These are phyloP conservation scores for Gossypioides kirkii DNA, from an alignment of 345 rosid species.

Conservation along the genomic window DNA sequence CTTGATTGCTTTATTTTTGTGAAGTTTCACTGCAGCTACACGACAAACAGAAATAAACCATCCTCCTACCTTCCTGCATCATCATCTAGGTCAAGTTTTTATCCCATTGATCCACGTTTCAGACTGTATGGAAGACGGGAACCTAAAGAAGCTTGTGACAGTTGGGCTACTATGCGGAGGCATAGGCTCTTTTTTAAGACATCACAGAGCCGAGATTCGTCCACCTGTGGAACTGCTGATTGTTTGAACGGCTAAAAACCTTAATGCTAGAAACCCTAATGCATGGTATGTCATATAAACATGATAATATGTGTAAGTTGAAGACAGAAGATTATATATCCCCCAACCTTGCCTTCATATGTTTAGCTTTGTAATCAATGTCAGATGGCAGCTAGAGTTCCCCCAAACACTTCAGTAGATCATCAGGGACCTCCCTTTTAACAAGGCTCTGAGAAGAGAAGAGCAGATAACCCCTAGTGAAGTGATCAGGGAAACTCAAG, in stretches of 20 bases:
- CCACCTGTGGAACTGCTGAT: neutral
- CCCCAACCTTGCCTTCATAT: neutral
- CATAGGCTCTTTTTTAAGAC: neutral
- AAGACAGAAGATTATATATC: neutral
- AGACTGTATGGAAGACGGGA: neutral
- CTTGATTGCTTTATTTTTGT: neutral
- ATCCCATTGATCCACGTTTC: neutral
- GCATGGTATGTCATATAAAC: neutral
- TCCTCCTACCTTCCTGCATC: neutral
- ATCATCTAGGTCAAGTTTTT: neutral
- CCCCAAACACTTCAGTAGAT: constrained; percentile 42
- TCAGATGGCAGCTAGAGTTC: constrained; percentile 30
- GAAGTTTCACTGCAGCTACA: neutral
- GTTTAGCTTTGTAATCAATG: neutral
- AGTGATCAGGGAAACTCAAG: constrained; percentile 35
- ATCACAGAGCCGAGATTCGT: neutral
- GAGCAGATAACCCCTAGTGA: constrained; percentile 16
- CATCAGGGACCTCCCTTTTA: neutral
- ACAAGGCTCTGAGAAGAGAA: neutral
- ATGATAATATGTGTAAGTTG: neutral
- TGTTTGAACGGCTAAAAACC: neutral
- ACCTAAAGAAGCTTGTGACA: neutral
- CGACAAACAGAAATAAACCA: neutral
- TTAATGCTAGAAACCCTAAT: neutral
- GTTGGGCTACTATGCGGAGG: neutral